phyloP scores from a whole-genome alignment of 2,329 filamentous ascomycete species.

The Fusarium zealandicum region DNA sequence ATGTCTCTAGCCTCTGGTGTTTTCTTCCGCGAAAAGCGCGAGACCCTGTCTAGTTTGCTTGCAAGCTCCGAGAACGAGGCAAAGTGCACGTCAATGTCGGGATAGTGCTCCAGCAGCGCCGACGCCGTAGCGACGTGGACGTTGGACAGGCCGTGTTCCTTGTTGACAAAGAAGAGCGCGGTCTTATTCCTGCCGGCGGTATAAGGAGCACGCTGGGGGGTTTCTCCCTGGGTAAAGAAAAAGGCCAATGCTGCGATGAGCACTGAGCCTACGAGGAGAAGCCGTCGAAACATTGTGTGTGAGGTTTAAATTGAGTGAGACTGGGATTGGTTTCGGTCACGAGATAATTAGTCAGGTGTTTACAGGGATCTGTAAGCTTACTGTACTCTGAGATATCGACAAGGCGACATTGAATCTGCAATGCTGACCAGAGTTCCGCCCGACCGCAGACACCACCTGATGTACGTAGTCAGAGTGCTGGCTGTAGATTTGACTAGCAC shows the following conservation, averaged over 20 bases:
- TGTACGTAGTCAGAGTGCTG: too few relatives aligned
- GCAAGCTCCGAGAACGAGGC: conserved; percentile 42
- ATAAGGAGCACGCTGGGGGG: conserved; percentile 4
- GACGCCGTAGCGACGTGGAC: conserved; percentile 48
- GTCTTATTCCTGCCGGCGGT: conserved; percentile 41
- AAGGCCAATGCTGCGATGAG: conserved; percentile 14
- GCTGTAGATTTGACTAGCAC: too few relatives aligned
- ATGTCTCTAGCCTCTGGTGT: conserved; percentile 32
- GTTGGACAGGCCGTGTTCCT: conserved; percentile 47
- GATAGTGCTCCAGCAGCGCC: conserved; percentile 45
- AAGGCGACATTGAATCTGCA: too few relatives aligned
- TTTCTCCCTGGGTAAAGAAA: neutral
- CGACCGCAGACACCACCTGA: too few relatives aligned
- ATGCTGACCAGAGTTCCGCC: too few relatives aligned
- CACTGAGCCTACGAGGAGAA: conserved; percentile 3
- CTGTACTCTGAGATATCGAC: too few relatives aligned
- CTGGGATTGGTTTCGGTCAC: too few relatives aligned
- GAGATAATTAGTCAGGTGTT: too few relatives aligned
- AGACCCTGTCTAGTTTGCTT: conserved; percentile 25
- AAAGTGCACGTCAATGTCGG: conserved; percentile 46
- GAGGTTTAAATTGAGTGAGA: too few relatives aligned
- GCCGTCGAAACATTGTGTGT: conserved; percentile 2
- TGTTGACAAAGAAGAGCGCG: conserved; percentile 47
- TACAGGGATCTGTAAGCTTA: too few relatives aligned
- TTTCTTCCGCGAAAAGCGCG: conserved; percentile 5